Evolutionary conservation across 768 basidiomycete genomes (phyloP).

Genomic region (Hortiboletus flavorubellus): DNA sequence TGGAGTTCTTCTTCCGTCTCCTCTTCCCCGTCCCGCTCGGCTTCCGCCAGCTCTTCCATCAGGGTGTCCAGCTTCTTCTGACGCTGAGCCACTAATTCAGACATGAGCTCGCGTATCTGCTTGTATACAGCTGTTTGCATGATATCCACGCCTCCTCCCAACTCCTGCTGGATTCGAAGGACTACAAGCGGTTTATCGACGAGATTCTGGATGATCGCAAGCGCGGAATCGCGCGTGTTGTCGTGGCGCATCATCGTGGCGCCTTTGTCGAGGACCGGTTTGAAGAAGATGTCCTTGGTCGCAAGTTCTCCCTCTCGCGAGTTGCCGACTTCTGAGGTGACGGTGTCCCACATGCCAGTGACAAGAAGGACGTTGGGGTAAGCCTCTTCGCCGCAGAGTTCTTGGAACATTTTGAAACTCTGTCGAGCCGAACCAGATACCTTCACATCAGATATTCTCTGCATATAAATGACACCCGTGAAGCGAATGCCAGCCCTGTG

Average conservation of each 20-base stretch:
- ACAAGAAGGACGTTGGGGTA: conserved; percentile 47
- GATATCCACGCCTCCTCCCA: conserved; percentile 44
- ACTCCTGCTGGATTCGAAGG: conserved; percentile 53
- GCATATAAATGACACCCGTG: conserved; percentile 50
- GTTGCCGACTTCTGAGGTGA: conserved; percentile 31
- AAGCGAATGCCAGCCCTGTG: conserved; percentile 30
- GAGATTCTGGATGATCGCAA: conserved; percentile 40
- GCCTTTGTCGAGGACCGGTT: conserved; percentile 43
- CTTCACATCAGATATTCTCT: conserved; percentile 48
- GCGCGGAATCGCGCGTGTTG: conserved; percentile 43
- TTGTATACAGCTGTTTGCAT: conserved; percentile 51
- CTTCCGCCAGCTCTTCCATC: conserved; percentile 43
- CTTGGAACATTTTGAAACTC: conserved; percentile 48
- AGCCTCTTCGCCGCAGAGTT: conserved; percentile 47
- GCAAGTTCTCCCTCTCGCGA: conserved; percentile 43
- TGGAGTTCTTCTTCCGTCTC: conserved; percentile 44
- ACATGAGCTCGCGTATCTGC: conserved; percentile 48
- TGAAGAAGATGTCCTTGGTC: conserved; percentile 45
- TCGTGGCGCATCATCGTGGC: conserved; percentile 44
- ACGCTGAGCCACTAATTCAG: conserved; percentile 42
- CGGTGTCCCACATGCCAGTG: conserved; percentile 51
- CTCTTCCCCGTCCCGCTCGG: conserved; percentile 41
- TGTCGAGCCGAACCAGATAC: conserved; percentile 44
- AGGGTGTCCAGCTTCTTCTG: conserved; percentile 44
- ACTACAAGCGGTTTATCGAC: conserved; percentile 35